Percentiles rank a stretch among this genome's conserved stretches.
Evolutionary conservation across 306 rosid genomes (phyloP).

Genomic region (Amphicarpaea edgeworthii): DNA sequence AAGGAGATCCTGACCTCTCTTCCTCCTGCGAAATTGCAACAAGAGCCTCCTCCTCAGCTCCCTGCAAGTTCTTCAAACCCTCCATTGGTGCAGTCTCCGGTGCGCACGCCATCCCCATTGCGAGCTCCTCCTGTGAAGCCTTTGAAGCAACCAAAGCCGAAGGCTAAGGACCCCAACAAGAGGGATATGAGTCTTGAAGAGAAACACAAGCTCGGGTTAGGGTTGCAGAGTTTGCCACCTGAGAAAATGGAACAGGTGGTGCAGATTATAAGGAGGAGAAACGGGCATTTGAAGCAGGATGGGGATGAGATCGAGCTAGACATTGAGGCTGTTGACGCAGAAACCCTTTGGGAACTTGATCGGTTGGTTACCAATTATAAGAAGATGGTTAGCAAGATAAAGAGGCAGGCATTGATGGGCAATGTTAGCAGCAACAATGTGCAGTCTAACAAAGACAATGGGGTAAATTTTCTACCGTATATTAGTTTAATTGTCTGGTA

Average conservation of each 20-base stretch:
- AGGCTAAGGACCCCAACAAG: slow-evolving; percentile 92
- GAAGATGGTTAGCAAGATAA: slow-evolving; percentile 92
- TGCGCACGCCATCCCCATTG: slow-evolving; percentile 69
- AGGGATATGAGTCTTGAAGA: slow-evolving; percentile 94
- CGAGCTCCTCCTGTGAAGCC: slow-evolving; percentile 68
- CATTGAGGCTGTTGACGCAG: slow-evolving; percentile 88
- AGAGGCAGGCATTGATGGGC: slow-evolving; percentile 80
- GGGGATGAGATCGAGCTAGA: slow-evolving; percentile 99
- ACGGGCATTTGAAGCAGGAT: slow-evolving; percentile 92
- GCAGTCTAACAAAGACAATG: slow-evolving; percentile 54
- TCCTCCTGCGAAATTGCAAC: slow-evolving; percentile 24
- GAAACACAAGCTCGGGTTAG: slow-evolving; percentile 85
- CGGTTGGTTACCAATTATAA: slow-evolving; percentile 90
- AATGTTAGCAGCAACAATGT: slow-evolving; percentile 39
- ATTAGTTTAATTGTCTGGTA: background rate
- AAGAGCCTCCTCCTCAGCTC: slow-evolving; percentile 40
- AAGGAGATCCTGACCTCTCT: slow-evolving; percentile 47
- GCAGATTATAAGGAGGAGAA: slow-evolving; percentile 87
- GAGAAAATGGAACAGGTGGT: slow-evolving; percentile 99
- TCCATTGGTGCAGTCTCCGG: slow-evolving; percentile 65
- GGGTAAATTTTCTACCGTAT: slow-evolving; percentile 54
- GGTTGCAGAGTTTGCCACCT: slow-evolving; percentile 87
- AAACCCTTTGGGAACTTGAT: slow-evolving; percentile 99
- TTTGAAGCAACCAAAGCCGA: slow-evolving; percentile 92
- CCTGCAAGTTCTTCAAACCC: slow-evolving; percentile 71